phyloP scores from a whole-genome alignment of 768 basidiomycete species.

The Porphyrellus cyaneotinctus region DNA sequence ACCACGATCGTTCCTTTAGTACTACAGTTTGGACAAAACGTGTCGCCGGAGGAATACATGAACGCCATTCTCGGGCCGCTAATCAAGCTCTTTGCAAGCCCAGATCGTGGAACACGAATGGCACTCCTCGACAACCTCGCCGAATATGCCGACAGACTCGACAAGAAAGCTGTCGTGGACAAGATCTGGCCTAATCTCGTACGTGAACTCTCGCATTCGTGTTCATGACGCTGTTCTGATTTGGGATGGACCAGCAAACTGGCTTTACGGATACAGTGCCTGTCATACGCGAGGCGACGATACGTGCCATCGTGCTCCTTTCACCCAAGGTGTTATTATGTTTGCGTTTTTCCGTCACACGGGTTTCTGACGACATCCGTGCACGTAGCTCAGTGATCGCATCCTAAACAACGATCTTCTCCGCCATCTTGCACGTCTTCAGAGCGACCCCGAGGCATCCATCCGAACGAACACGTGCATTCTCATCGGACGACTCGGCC shows the following conservation, averaged over 20 bases:
- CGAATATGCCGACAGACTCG: conserved; percentile 83
- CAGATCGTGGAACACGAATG: conserved; percentile 93
- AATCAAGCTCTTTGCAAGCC: conserved; percentile 79
- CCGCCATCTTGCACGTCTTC: conserved; percentile 87
- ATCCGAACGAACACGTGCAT: conserved; percentile 98
- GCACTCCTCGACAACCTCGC: conserved; percentile 83
- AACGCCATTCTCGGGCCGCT: conserved; percentile 70
- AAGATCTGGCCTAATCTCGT: conserved; percentile 94
- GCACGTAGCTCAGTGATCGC: conserved; percentile 72
- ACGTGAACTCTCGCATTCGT: neutral
- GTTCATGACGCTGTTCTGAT: neutral
- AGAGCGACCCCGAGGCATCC: conserved; percentile 88
- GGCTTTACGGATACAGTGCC: conserved; percentile 95
- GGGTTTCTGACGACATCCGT: neutral
- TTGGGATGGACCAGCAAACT: conserved; percentile 64
- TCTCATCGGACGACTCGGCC: conserved; percentile 86
- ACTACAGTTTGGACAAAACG: conserved; percentile 69
- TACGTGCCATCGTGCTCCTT: conserved; percentile 80
- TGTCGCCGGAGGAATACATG: conserved; percentile 67
- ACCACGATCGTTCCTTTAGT: conserved; percentile 79
- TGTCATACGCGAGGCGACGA: conserved; percentile 89
- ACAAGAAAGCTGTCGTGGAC: conserved; percentile 78
- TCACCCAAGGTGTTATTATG: conserved; percentile 91
- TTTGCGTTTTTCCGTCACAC: conserved; percentile 25
- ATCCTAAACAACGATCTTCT: conserved; percentile 96